These are phyloP conservation scores for Lizonia empirigonia DNA, from an alignment of 2,329 filamentous ascomycete genomes.

Conservation along the genomic window DNA sequence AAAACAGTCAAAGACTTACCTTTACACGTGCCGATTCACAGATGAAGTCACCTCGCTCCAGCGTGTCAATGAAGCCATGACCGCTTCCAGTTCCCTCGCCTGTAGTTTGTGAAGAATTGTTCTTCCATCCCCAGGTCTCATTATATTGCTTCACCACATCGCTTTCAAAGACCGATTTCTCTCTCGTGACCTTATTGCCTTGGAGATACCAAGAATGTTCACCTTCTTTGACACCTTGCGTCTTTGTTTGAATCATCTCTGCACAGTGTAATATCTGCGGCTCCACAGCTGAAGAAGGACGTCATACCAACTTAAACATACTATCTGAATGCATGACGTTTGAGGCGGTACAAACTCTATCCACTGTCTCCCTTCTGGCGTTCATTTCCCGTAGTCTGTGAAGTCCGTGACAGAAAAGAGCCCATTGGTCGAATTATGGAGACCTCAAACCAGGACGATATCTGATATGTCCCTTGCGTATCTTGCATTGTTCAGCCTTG, in stretches of 20 bases:
- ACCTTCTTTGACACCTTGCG: constrained; percentile 13
- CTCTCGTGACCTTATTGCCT: constrained; percentile 25
- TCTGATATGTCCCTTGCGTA: constrained; percentile 18
- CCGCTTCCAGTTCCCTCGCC: constrained; percentile 23
- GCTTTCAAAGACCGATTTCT: constrained; percentile 17
- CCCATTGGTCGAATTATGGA: constrained; percentile 13
- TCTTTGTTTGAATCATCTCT: constrained; percentile 17
- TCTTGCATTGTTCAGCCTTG: constrained; percentile 29
- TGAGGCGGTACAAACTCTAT: not conserved
- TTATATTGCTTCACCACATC: constrained; percentile 20
- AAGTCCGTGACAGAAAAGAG: not conserved
- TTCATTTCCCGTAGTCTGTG: not conserved
- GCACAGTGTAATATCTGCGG: constrained; percentile 16
- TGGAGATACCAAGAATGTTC: constrained; percentile 30
- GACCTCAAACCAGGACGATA: constrained; percentile 32
- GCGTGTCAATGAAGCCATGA: constrained; percentile 20
- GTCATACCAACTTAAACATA: constrained; percentile 4
- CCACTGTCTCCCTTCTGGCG: not conserved
- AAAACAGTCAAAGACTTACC: constrained; percentile 17
- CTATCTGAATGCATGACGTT: not conserved
- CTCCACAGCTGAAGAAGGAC: constrained; percentile 14
- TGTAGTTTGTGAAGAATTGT: constrained; percentile 7
- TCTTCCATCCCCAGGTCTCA: constrained; percentile 21
- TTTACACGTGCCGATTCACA: constrained; percentile 28
- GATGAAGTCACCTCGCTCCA: constrained; percentile 24